A percentile compares a stretch with the other conserved stretches of the same genome.
Evolutionary conservation across 2,329 filamentous ascomycete species (phyloP).

Genomic region (Pseudocercospora fijiensis): DNA sequence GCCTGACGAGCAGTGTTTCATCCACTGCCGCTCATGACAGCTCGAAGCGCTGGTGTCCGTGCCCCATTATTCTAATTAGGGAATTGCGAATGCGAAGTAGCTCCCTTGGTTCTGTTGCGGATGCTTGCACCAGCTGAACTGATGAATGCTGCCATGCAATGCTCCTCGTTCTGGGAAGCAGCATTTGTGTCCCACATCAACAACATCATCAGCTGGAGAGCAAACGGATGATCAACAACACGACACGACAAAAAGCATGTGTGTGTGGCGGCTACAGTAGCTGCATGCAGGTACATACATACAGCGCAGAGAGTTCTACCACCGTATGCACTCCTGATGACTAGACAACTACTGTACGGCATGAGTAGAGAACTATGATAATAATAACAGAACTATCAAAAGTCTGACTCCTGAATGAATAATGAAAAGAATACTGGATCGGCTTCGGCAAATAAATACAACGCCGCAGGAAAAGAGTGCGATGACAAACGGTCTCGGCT

Average conservation of each 20-base stretch:
- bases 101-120: background rate
- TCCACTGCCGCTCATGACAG: background rate
- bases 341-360: background rate
- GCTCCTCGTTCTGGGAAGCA: background rate
- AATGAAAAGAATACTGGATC: background rate
- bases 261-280: too few species aligned
- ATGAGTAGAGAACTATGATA: background rate
- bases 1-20: background rate
- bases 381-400: too few species aligned
- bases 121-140: background rate
- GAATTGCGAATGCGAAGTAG: background rate
- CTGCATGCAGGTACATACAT: background rate
- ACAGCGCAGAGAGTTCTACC: background rate
- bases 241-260: too few species aligned
- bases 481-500: background rate
- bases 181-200: background rate
- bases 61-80: too few species aligned
- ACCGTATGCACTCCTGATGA: background rate
- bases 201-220: too few species aligned
- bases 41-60: too few species aligned
- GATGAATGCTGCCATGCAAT: background rate
- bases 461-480: background rate
- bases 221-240: background rate
- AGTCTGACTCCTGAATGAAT: too few species aligned
- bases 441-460: background rate